phyloP scores from a whole-genome alignment of 208 protist genomes.

The Acanthamoeba healyi region DNA sequence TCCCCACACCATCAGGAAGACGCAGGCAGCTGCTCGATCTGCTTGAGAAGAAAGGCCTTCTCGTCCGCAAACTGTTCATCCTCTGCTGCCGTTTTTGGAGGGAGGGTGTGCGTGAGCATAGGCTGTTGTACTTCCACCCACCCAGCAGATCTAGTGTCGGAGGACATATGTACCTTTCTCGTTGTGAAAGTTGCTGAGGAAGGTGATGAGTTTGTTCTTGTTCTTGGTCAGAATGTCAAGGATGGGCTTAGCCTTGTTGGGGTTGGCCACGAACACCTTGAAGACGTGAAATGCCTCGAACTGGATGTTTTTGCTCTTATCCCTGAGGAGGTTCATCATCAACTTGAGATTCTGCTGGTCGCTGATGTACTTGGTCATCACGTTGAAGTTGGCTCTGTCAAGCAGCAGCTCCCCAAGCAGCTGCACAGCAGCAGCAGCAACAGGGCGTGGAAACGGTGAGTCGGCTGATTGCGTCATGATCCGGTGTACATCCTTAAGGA shows the following conservation, averaged over 20 bases:
- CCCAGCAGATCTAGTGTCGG: no score
- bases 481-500: no score
- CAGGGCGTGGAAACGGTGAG: background rate
- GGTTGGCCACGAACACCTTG: constrained; percentile 96
- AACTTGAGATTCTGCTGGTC: constrained; percentile 91
- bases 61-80: constrained; percentile 70
- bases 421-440: constrained; percentile 76
- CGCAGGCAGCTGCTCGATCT: constrained; percentile 70
- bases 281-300: constrained; percentile 97
- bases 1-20: no score
- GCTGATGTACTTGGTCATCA: constrained; percentile 94
- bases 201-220: constrained; percentile 91
- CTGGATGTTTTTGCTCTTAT: constrained; percentile 92
- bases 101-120: background rate
- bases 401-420: constrained; percentile 93
- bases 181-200: constrained; percentile 72
- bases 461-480: no score
- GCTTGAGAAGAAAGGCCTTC: constrained; percentile 63
- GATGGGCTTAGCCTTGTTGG: constrained; percentile 93
- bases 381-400: constrained; percentile 93
- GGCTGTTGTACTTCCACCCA: no score
- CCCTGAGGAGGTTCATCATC: constrained; percentile 95
- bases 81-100: background rate
- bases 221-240: constrained; percentile 93
- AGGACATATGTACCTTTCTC: constrained; percentile 20